Evolutionary conservation across 148 eudicot genomes (phyloP), one percentile per base, ranked within the genome.

Genomic region (Vaccinium corymbosum): DNA sequence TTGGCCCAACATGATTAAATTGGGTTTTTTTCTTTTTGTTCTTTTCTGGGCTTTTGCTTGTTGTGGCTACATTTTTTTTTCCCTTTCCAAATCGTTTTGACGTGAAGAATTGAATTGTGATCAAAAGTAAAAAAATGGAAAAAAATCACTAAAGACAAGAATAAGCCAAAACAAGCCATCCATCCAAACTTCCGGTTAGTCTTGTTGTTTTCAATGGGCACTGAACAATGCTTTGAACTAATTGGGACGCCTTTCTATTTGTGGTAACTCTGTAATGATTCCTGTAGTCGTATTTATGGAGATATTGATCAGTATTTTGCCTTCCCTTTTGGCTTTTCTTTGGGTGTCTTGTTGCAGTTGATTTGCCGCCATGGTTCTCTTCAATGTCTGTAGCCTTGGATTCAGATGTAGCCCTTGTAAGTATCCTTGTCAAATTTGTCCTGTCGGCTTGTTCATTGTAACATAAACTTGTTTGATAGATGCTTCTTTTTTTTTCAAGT

Each of bases 351-450:
- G 22, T 87, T 92, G 93, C 98, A 97, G 98, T 94, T 85, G 97
- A 94, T 83, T 84, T 97, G 86, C 99, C 99, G 50, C 92, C 91
- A 80, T 93, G 93, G 94, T 97, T 97, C 89, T 90, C 94, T 88
- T 93, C 94, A 29, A 51, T 97, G 90, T 91, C 93, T 46, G 83
- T 94, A 32, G 85, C 89, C 19, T 86, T 97, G 84, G 94, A 93
- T 87, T 92, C 99, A 42, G 95, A 94, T 89, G 92, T 91, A 48
- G 88, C 91, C 85, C 89, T 94, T 85, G 98, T 97, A 92, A 93
- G 98, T 94, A 83, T 85, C 48, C 81, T 86, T 86, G 38, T 81
- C 22, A 12, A 64, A 29, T 32, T 82, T 38, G 57, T 25, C 7
- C 25, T 25, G 12, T 13, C 16, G 42, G 42, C 76, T 48, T 48